Base-by-base conservation (phyloP, 306 rosid genomes). In the Gleditsia sinensis region DNA sequence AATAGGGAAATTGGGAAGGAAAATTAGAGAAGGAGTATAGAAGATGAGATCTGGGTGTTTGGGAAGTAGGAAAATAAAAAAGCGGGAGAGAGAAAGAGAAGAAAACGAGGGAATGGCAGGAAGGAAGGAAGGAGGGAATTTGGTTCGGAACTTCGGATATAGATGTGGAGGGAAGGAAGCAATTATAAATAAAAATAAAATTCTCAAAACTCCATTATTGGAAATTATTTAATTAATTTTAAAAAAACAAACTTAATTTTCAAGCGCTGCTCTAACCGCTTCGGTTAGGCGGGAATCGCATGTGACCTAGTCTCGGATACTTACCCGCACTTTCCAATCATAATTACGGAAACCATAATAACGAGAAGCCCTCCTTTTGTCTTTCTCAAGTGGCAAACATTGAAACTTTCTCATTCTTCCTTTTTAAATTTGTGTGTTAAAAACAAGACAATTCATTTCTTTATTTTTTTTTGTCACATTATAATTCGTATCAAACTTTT, bases 101-200 rank as follows among this genome's bases (percentile, higher is more conserved):
- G 98, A 89, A 89, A 80, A 91, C 86, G 97, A 89, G 96, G 90
- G 92, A 94, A 85, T 20, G 82, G 28, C 13, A 34, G 56, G 3
- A 1, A 9, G 48, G n/a, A 60, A 48, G 59, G 80, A 72, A 79
- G 89, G 98, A 88, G 98, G 94, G 94, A 94, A 94, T 86, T 91
- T 84, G 90, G 94, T 90, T 90, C 96, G 90, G 98, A 93, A 89
- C 92, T 90, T 90, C 96, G 90, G 98, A 93, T 84, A 86, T 56
- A 46, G 86, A 85, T 90, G 92, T 92, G 98, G 98, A 88, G 96
- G 96, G 96, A 91, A 87, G 88, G 88, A 77, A 84, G 83, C 85
- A 76, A 82, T 88, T n/a, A 3, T 78, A 53, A 76, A 34, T 61
- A 1, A 24, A 17, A 61, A 58, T 32, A 9, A 9, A 54, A 48